Evolutionary conservation across 2,329 filamentous ascomycete genomes (phyloP).

Genomic region (Xylaria polymorpha): DNA sequence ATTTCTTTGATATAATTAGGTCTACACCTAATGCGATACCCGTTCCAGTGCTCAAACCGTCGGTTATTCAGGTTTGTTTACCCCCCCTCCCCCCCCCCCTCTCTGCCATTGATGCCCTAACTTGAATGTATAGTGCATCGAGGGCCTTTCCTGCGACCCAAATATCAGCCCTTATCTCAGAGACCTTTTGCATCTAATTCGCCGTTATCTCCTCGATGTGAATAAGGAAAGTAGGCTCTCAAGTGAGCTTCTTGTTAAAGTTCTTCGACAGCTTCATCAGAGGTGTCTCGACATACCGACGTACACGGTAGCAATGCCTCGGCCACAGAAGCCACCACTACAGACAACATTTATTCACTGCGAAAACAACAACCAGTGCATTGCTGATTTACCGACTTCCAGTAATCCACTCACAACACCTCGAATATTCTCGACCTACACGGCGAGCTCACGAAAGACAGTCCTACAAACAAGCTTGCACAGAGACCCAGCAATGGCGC

Average conservation of each 20-base stretch:
- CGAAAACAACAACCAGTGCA: not conserved
- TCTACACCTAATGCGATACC: not conserved
- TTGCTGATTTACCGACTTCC: not conserved
- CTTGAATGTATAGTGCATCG: not conserved
- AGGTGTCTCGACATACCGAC: not conserved
- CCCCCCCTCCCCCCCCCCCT: too few species aligned
- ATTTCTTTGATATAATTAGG: not conserved
- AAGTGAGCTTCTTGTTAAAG: not conserved
- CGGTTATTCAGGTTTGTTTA: not conserved
- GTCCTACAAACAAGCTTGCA: not conserved
- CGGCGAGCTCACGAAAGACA: not conserved
- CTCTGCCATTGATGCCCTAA: not conserved
- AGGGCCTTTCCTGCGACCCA: not conserved
- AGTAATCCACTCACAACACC: not conserved
- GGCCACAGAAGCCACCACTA: constrained; percentile 31
- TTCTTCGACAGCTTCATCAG: not conserved
- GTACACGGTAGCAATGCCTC: constrained; percentile 20
- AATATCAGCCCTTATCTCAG: constrained; percentile 2
- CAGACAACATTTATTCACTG: not conserved
- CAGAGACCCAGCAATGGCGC: constrained; percentile 4
- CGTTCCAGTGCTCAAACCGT: not conserved
- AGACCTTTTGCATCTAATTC: constrained; percentile 2
- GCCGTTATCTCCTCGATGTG: constrained; percentile 6
- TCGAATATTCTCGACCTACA: not conserved
- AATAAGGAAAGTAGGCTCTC: not conserved